These are phyloP conservation scores for Chernovozyma sophiae-reginae DNA, from an alignment of 1,139 yeast genomes.

Conservation along the genomic window DNA sequence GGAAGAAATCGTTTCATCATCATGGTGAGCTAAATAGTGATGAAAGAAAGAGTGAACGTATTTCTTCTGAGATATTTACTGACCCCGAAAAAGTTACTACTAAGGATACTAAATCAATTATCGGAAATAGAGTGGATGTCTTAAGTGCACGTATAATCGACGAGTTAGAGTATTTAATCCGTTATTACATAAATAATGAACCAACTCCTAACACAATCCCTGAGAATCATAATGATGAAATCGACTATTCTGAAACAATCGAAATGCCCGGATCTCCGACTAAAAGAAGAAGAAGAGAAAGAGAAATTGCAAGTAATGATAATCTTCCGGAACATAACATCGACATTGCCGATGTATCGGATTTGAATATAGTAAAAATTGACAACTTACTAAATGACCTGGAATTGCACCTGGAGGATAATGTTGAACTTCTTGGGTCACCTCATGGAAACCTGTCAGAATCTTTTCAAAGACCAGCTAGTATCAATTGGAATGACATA, in stretches of 20 bases:
- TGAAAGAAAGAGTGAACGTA: conserved; percentile 3
- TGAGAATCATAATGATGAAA: conserved; percentile 21
- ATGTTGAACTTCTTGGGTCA: neutral
- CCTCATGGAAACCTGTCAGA: conserved; percentile 13
- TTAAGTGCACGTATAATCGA: conserved; percentile 76
- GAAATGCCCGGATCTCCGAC: conserved; percentile 12
- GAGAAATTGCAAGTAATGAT: conserved; percentile 7
- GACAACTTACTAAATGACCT: conserved; percentile 32
- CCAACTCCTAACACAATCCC: conserved; percentile 17
- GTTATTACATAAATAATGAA: conserved; percentile 29
- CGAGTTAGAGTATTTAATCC: conserved; percentile 53
- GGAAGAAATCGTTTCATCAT: conserved; percentile 31
- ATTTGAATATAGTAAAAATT: conserved; percentile 35
- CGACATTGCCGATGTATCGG: conserved; percentile 39
- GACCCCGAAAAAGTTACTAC: conserved; percentile 7
- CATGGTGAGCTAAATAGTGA: conserved; percentile 7
- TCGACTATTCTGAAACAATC: conserved; percentile 11
- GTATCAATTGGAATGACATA: conserved; percentile 45
- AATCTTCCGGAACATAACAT: conserved; percentile 13
- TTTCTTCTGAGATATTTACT: neutral
- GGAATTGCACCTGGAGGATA: conserved; percentile 10
- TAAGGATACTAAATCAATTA: conserved; percentile 14
- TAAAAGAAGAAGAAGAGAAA: conserved; percentile 8
- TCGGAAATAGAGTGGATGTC: conserved; percentile 58
- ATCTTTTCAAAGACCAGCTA: conserved; percentile 40